These are phyloP conservation scores for Tylopilus sp. DNA, from an alignment of 768 basidiomycete genomes.

Conservation along the genomic window DNA sequence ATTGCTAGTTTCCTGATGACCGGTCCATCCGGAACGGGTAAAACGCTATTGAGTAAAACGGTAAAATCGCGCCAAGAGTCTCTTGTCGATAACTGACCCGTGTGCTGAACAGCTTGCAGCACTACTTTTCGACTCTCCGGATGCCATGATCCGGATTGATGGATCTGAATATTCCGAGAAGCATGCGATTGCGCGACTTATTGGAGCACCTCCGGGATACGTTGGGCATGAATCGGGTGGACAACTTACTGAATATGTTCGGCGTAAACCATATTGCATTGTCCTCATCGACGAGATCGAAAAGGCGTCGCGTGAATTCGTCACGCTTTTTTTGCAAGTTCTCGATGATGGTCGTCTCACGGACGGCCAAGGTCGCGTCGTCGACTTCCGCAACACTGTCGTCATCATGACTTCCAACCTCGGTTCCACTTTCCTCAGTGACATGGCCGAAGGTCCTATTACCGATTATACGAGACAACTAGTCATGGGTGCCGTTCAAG, in stretches of 20 bases:
- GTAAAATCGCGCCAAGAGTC: slow-evolving; percentile 39
- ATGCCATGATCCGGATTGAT: slow-evolving; percentile 91
- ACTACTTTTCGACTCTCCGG: slow-evolving; percentile 84
- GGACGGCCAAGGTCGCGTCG: slow-evolving; percentile 87
- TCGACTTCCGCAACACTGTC: slow-evolving; percentile 87
- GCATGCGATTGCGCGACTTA: slow-evolving; percentile 69
- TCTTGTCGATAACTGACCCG: background rate
- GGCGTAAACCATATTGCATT: slow-evolving; percentile 87
- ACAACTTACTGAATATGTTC: slow-evolving; percentile 90
- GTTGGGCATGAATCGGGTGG: slow-evolving; percentile 90
- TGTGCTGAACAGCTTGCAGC: slow-evolving; percentile 63
- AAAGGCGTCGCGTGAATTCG: slow-evolving; percentile 78
- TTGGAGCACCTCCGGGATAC: slow-evolving; percentile 79
- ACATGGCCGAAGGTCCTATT: slow-evolving; percentile 70
- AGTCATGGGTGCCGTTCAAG: slow-evolving; percentile 77
- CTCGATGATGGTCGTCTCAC: slow-evolving; percentile 91
- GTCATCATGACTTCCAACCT: slow-evolving; percentile 96
- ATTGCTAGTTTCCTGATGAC: slow-evolving; percentile 92
- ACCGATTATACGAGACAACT: slow-evolving; percentile 53
- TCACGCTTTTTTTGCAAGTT: slow-evolving; percentile 75
- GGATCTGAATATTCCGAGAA: slow-evolving; percentile 90
- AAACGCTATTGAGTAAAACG: slow-evolving; percentile 88
- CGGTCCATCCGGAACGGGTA: slow-evolving; percentile 88
- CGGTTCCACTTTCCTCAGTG: slow-evolving; percentile 73
- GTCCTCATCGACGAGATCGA: slow-evolving; percentile 88